Conservation (phyloP, 805 yeast species). For the Saturnispora ahearnii region DNA sequence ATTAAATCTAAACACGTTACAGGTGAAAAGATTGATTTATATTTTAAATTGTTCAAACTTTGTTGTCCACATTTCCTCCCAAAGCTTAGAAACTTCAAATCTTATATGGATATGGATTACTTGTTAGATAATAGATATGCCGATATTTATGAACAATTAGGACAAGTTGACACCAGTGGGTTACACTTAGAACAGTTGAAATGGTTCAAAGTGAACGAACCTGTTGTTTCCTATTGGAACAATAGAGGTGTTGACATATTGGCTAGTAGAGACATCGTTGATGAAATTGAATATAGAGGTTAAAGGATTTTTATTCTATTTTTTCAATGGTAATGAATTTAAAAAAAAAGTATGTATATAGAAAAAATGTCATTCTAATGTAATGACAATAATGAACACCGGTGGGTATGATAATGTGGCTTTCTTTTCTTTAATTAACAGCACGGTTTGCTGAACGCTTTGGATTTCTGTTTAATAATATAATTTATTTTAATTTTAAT, state of each 20-base stretch:
- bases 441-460: background rate
- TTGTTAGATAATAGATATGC: constrained; percentile 32
- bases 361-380: background rate
- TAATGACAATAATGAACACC: background rate
- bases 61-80: constrained; percentile 38
- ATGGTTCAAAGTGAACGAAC: constrained; percentile 21
- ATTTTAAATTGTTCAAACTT: constrained; percentile 43
- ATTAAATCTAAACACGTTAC: constrained; percentile 31
- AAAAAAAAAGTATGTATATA: background rate
- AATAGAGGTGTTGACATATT: constrained; percentile 11
- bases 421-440: background rate
- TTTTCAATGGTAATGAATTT: background rate
- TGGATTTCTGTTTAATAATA: background rate
- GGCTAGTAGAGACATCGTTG: constrained; percentile 1
- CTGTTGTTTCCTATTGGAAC: constrained; percentile 14
- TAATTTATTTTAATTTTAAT: background rate
- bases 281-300: background rate
- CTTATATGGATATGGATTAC: constrained; percentile 35
- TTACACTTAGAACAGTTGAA: constrained; percentile 30
- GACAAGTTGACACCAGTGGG: constrained; percentile 28
- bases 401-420: background rate
- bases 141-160: constrained; percentile 27
- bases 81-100: constrained; percentile 33
- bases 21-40: constrained; percentile 40
- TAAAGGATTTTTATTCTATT: background rate